A percentile compares a stretch with the other conserved stretches of the same genome.
These are phyloP conservation scores for Bruguiera sexangula DNA, from an alignment of 345 rosid species.

Conservation along the genomic window DNA sequence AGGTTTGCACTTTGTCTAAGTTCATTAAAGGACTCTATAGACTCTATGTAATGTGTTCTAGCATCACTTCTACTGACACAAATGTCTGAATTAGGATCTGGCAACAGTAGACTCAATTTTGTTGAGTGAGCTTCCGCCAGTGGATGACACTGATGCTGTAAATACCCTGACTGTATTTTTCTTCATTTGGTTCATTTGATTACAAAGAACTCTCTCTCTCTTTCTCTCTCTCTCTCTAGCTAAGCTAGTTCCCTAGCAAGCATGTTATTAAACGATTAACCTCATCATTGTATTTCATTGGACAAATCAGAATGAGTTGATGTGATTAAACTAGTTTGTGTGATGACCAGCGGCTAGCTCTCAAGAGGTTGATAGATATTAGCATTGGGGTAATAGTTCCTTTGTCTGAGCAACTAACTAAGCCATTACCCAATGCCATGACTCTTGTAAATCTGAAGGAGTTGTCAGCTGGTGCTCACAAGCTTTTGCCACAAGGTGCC, in stretches of 20 bases:
- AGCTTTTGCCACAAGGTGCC: constrained; percentile 96
- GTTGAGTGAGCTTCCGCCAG: constrained; percentile 80
- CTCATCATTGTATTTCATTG: background rate
- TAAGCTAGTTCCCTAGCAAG: background rate
- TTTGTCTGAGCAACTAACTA: constrained; percentile 89
- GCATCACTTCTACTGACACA: constrained; percentile 14
- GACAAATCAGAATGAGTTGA: constrained; percentile 19
- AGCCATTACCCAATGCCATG: constrained; percentile 91
- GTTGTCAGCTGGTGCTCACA: constrained; percentile 78
- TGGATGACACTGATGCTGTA: constrained; percentile 81
- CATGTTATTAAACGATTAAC: constrained; percentile 2
- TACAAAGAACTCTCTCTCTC: background rate
- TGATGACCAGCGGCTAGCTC: constrained; percentile 75
- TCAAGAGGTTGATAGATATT: constrained; percentile 81
- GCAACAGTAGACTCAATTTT: constrained; percentile 92
- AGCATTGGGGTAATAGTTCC: constrained; percentile 94
- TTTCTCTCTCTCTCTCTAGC: background rate
- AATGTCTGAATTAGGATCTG: constrained; percentile 56
- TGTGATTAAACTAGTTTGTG: constrained; percentile 11
- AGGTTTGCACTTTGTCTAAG: constrained; percentile 44
- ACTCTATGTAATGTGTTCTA: too few relatives aligned
- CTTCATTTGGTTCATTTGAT: background rate
- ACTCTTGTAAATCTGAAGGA: constrained; percentile 90
- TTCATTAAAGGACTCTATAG: too few relatives aligned
- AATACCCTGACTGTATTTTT: constrained; percentile 29